These are phyloP conservation scores for Phytopythium delawarense DNA, from an alignment of 352 stramenopile species.

Conservation along the genomic window DNA sequence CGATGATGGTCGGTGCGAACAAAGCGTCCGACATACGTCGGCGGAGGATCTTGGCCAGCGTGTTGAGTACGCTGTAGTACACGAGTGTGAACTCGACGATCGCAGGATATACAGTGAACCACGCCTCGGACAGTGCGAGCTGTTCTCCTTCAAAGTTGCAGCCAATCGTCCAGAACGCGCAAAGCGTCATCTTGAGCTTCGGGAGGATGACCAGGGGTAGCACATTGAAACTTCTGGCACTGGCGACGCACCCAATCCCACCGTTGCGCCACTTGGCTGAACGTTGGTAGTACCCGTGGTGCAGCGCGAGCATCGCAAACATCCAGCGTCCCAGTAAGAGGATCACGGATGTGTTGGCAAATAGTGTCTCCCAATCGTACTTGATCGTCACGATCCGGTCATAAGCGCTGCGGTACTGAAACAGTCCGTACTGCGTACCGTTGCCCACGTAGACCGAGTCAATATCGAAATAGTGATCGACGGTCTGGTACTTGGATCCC, in stretches of 20 bases:
- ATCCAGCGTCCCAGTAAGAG: constrained; percentile 1
- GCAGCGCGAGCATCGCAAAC: constrained; percentile 5
- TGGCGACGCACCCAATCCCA: constrained; percentile 18
- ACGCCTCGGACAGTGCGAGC: constrained; percentile 18
- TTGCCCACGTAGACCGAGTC: constrained; percentile 13
- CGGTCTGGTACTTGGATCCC: constrained; percentile 10
- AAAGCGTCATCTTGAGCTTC: constrained; percentile 17
- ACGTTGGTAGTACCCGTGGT: neutral
- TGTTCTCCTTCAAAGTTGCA: constrained; percentile 35
- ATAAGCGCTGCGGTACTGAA: neutral
- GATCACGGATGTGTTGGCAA: neutral
- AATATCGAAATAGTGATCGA: constrained; percentile 20
- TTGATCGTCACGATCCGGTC: neutral
- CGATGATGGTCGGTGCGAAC: constrained; percentile 23
- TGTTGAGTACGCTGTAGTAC: constrained; percentile 21
- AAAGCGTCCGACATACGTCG: constrained; percentile 17
- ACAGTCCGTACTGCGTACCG: neutral
- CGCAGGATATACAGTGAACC: constrained; percentile 31
- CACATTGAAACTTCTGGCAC: constrained; percentile 17
- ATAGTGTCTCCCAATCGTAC: constrained; percentile 3
- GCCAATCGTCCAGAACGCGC: constrained; percentile 21
- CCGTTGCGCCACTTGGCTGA: constrained; percentile 11
- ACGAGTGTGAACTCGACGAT: constrained; percentile 22
- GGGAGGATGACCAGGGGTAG: constrained; percentile 20
- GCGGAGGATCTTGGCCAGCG: constrained; percentile 10